Base-by-base conservation (phyloP, 306 rosid genomes). In the Purshia tridentata region DNA sequence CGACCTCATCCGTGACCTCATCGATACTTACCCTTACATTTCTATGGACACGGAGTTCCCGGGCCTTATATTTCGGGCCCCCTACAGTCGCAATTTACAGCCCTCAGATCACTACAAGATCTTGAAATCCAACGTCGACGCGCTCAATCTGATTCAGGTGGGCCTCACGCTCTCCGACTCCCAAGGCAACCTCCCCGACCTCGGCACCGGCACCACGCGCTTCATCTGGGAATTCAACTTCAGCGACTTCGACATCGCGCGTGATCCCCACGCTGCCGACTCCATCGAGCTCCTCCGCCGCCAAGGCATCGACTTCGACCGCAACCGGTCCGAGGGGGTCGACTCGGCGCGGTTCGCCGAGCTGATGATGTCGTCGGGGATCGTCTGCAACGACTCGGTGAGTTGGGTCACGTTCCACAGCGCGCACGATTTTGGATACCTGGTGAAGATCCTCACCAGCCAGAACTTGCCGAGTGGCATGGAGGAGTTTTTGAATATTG, bases 21-120 rank as follows among this genome's bases (percentile, higher is more conserved):
- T 88, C 54, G 82, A 84, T 15, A 14, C 2, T 1, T 88, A 19
- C 74, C 86, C 88, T 8, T 78, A 55, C 72, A 76, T 88, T 7
- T 87, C 95, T 15, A 88, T 91, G 88, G 97, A 91, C 19, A 91
- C 95, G 0, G 95, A 91, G 9, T 91, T 91, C 19, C 94, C 97
- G 0, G 94, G 88, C 0, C 73, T 85, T 0, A 70, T 91, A 18
- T 48, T 49, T 35, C 78, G 87, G 0, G 82, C 83, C 0, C 56
- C 87, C 0, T 42, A 58, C 71, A 22, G 48, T 19, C 47, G 48
- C 15, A 68, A 15, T 4, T 77, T 78, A 35, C 50, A 46, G 1
- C 97, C 91, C 3, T 68, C 87, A 62, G 88, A 85, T 12, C 88
- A 84, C 73, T 91, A 91, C 76, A 42, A 16, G 6, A 8, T 77